Evolutionary conservation across 148 eudicot species (phyloP), one percentile per base, ranked within the genome.

Genomic region (Euryodendron excelsum): DNA sequence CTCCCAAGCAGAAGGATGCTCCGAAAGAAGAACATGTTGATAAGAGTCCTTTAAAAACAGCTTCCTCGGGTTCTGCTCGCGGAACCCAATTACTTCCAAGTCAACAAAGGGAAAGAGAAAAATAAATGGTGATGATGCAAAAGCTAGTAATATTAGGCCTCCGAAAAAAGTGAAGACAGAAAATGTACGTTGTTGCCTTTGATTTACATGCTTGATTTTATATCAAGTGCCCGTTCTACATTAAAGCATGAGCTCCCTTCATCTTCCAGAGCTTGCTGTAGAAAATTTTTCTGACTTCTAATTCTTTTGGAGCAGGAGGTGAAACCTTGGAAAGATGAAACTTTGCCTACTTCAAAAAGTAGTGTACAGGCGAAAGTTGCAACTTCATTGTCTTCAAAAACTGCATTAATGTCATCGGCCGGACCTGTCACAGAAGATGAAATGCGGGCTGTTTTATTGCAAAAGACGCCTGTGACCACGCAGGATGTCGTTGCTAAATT

Each of bases 401-500:
- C 81, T 59, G 83, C 82, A 30, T 45, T 90, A 48, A 23, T 84
- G 37, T 79, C 91, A 53, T 74, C 93, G 23, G 62, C 91, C 77
- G 98, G 93, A 72, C 98, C 97, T 80, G 99, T 96, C 74, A 74
- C 93, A 25, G 99, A 93, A 85, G 98, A 96, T 37, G 99, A 96
- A 85, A 96, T 96, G 25, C 89, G 89, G 78, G 92, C 90, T 11
- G 99, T 96, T 34, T 75, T 96, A 63, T 3, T 86, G 81, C 94
- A 89, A 77, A 89, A 85, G 80, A 88, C 88, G 31, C 90, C 92
- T 23, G 88, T 96, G 65, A 96, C 98, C 68, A 91, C 99, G 7
- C 89, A 86, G 80, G 99, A 93, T 80, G 93, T 96, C 71, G 98
- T 96, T 45, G 90, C 81, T 65, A 86, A 77, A 73, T 96, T 96